These are phyloP conservation scores for Cyclanthera cordifolia DNA, from an alignment of 306 rosid species.

Conservation along the genomic window DNA sequence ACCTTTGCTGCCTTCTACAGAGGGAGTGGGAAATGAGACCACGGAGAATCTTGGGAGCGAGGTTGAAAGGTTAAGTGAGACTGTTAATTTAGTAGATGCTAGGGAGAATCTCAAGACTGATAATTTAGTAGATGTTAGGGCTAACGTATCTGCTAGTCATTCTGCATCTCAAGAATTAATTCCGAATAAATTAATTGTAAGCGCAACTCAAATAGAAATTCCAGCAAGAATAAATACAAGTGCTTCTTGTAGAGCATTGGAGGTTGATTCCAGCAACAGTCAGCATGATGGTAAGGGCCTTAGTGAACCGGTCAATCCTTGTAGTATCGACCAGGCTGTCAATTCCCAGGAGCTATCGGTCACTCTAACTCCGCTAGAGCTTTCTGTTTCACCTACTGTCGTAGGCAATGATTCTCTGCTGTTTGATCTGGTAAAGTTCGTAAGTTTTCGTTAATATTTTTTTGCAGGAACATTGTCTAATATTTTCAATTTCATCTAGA, in stretches of 20 bases:
- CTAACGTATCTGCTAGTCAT: slow-evolving; percentile 15
- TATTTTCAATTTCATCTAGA: not conserved
- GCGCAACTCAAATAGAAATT: slow-evolving; percentile 1
- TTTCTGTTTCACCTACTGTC: slow-evolving; percentile 12
- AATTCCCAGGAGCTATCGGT: slow-evolving; percentile 25
- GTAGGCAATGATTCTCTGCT: slow-evolving; percentile 9
- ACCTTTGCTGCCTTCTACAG: slow-evolving; percentile 18
- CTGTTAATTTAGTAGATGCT: not conserved
- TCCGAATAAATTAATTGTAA: slow-evolving; percentile 3
- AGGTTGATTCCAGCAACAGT: slow-evolving; percentile 15
- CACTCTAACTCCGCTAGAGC: slow-evolving; percentile 17
- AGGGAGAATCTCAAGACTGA: slow-evolving; percentile 2
- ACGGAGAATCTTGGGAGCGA: slow-evolving; percentile 17
- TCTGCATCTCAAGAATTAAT: slow-evolving; percentile 23
- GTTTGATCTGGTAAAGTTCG: slow-evolving; percentile 23
- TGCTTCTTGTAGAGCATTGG: slow-evolving; percentile 22
- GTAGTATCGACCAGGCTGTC: slow-evolving; percentile 15
- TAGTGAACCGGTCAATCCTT: slow-evolving; percentile 17
- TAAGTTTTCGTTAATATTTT: not conserved
- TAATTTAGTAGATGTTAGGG: slow-evolving; percentile 4
- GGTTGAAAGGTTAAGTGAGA: slow-evolving; percentile 1
- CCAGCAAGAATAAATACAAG: slow-evolving; percentile 1
- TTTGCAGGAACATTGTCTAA: not conserved
- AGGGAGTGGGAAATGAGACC: slow-evolving; percentile 15
- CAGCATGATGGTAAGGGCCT: slow-evolving; percentile 15